Evolutionary conservation across 768 basidiomycete species (phyloP).

Genomic region (Naganishia vaughanmartiniae): DNA sequence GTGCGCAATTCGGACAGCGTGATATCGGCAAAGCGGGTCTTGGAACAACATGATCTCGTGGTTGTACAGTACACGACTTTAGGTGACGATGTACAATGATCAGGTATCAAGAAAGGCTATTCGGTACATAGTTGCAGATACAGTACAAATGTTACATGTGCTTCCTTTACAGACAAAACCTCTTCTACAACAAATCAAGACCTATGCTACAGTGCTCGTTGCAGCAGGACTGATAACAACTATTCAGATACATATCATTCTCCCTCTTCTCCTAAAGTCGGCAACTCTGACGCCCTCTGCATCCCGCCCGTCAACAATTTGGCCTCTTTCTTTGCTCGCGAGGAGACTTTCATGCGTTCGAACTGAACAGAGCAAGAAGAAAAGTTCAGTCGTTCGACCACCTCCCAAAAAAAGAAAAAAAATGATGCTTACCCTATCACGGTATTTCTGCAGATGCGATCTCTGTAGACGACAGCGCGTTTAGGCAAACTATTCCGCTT

Average conservation of each 20-base stretch:
- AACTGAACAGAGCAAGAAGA: slow-evolving; percentile 27
- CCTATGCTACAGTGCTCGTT: background rate
- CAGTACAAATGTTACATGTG: background rate
- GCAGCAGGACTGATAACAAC: background rate
- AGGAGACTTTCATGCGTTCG: slow-evolving; percentile 41
- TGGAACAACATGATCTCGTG: slow-evolving; percentile 26
- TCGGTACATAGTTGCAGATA: background rate
- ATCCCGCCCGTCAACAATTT: slow-evolving; percentile 31
- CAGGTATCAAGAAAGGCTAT: background rate
- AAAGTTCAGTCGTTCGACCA: background rate
- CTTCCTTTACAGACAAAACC: background rate
- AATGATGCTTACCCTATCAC: slow-evolving; percentile 39
- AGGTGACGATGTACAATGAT: slow-evolving; percentile 1
- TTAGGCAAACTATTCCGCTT: background rate
- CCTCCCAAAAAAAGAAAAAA: background rate
- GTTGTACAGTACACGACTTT: slow-evolving; percentile 33
- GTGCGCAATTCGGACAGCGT: background rate
- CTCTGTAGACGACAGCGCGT: slow-evolving; percentile 24
- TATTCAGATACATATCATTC: background rate
- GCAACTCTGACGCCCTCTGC: slow-evolving; percentile 17
- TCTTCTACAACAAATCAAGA: background rate
- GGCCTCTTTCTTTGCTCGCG: slow-evolving; percentile 43
- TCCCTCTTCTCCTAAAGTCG: slow-evolving; percentile 29
- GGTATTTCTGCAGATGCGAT: slow-evolving; percentile 41
- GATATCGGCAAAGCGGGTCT: background rate